phyloP scores from a whole-genome alignment of 495 filamentous ascomycete genomes.

The Aspergillus nanangensis region DNA sequence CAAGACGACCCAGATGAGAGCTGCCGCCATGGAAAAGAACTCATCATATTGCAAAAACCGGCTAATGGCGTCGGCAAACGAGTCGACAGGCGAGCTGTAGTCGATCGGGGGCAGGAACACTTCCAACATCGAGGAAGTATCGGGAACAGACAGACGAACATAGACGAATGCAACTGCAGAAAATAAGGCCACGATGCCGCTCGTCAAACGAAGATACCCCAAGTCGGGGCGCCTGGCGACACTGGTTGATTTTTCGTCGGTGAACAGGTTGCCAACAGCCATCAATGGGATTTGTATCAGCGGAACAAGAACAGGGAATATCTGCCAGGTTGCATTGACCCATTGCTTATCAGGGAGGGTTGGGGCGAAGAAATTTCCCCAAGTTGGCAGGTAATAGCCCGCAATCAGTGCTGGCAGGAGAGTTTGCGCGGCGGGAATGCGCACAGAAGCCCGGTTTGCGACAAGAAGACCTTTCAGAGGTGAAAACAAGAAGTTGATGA shows the following conservation, averaged over 20 bases:
- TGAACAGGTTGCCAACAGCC: not conserved
- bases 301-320: slow-evolving; percentile 16
- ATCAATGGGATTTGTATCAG: slow-evolving; percentile 8
- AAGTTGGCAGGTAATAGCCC: slow-evolving; percentile 11
- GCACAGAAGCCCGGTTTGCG: slow-evolving; percentile 1
- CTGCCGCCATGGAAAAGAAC: slow-evolving; percentile 8
- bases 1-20: slow-evolving; percentile 11
- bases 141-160: not conserved
- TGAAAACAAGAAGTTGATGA: slow-evolving; percentile 7
- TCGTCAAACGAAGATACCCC: slow-evolving; percentile 1
- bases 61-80: slow-evolving; percentile 8
- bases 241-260: not conserved
- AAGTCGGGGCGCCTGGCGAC: too few relatives aligned
- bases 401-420: slow-evolving; percentile 2
- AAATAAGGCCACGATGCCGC: slow-evolving; percentile 1
- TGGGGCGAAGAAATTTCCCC: slow-evolving; percentile 10
- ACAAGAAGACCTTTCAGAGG: slow-evolving; percentile 1
- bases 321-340: slow-evolving; percentile 19
- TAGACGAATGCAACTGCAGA: slow-evolving; percentile 9
- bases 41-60: slow-evolving; percentile 16
- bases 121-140: not conserved
- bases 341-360: slow-evolving; percentile 4
- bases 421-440: not conserved
- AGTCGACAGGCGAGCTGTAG: not conserved
- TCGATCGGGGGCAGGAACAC: slow-evolving; percentile 4